phyloP scores from a whole-genome alignment of 768 basidiomycete genomes.

The Hygrophoropsis aurantiaca region DNA sequence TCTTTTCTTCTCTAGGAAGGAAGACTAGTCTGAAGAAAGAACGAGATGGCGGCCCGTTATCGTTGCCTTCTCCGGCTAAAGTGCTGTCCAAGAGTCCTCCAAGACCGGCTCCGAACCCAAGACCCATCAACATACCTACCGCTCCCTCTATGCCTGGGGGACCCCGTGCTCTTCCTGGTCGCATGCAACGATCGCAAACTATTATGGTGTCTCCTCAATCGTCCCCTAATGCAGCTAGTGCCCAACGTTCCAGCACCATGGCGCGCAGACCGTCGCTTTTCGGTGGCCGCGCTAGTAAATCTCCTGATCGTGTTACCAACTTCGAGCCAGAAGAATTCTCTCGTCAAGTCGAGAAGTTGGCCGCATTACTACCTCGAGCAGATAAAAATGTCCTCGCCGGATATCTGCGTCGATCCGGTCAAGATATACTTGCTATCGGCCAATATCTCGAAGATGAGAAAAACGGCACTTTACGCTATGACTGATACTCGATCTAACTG shows the following conservation, averaged over 20 bases:
- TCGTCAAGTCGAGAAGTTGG: conserved; percentile 69
- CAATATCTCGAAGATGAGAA: conserved; percentile 85
- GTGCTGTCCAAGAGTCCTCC: conserved; percentile 39
- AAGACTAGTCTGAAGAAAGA: conserved; percentile 58
- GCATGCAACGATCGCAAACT: conserved; percentile 68
- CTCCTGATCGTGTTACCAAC: conserved; percentile 1
- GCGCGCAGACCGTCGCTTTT: conserved; percentile 29
- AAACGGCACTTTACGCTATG: conserved; percentile 57
- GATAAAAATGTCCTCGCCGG: conserved; percentile 64
- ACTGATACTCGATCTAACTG: conserved; percentile 24
- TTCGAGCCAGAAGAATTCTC: conserved; percentile 47
- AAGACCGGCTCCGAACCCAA: conserved; percentile 25
- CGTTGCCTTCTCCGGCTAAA: conserved; percentile 33
- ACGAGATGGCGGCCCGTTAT: conserved; percentile 15
- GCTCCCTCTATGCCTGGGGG: conserved; percentile 69
- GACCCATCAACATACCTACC: conserved; percentile 29
- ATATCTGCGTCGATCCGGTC: conserved; percentile 72
- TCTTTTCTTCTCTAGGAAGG: conserved; percentile 75
- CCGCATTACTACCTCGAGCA: conserved; percentile 70
- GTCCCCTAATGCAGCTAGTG: conserved; percentile 10
- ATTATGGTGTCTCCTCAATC: conserved; percentile 44
- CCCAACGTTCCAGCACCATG: conserved; percentile 31
- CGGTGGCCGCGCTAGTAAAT: conserved; percentile 16
- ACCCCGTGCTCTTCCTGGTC: conserved; percentile 65
- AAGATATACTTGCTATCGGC: conserved; percentile 83